Percentiles rank a stretch among this genome's conserved stretches.
phyloP scores from a whole-genome alignment of 1,139 yeast genomes.

The Pichia sp. region DNA sequence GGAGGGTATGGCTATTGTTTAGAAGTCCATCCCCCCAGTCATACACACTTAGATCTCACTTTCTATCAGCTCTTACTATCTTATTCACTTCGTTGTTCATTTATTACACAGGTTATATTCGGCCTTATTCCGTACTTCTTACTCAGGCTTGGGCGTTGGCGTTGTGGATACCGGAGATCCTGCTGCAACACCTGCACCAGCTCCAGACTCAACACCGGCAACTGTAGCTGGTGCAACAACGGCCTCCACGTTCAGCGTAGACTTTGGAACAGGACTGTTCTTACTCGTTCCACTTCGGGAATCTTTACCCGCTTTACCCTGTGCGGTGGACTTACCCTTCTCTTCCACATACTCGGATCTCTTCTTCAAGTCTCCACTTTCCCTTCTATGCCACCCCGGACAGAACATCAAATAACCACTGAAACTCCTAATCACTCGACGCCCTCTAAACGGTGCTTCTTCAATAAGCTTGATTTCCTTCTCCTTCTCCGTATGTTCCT shows the following conservation, averaged over 20 bases:
- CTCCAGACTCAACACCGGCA: neutral
- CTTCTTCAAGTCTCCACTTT: conserved; percentile 7
- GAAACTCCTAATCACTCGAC: conserved; percentile 11
- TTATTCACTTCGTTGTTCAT: neutral
- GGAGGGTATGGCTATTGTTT: neutral
- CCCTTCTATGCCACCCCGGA: conserved; percentile 12
- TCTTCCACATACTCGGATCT: conserved; percentile 3
- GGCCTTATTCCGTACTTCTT: no score
- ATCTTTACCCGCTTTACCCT: neutral
- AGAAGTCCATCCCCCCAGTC: no score
- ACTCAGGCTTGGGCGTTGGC: no score
- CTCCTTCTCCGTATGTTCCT: conserved; percentile 6
- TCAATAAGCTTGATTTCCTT: conserved; percentile 5
- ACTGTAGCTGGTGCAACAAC: no score
- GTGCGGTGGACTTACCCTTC: conserved; percentile 1
- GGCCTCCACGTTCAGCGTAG: no score
- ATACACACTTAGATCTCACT: no score
- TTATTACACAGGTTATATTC: no score
- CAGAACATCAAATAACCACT: conserved; percentile 13
- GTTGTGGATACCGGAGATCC: no score
- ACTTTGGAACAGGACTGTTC: no score
- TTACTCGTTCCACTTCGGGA: neutral
- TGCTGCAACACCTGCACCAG: no score
- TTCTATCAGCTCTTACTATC: neutral
- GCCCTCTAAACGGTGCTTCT: conserved; percentile 2